Conservation (phyloP, 805 yeast genomes). For the Wickerhamiella azymoides region DNA sequence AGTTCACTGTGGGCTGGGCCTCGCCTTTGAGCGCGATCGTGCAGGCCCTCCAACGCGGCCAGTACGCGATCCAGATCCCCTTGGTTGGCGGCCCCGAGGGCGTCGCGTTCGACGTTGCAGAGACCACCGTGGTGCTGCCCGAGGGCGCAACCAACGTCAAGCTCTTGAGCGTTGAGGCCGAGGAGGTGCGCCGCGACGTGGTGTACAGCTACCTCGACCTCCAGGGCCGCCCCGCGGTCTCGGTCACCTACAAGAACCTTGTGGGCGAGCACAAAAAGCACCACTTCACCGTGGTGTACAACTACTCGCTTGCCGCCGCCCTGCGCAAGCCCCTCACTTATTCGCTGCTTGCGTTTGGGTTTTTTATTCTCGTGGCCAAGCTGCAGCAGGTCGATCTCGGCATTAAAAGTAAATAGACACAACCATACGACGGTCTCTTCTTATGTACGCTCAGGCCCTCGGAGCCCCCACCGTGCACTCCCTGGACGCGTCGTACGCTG, state of each 20-base stretch:
- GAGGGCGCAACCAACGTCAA: conserved; percentile 59
- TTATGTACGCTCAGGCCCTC: no score
- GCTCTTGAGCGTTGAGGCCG: conserved; percentile 41
- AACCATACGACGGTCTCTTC: no score
- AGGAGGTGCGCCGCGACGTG: conserved; percentile 18
- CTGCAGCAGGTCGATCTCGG: background rate
- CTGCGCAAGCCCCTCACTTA: conserved; percentile 46
- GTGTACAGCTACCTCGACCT: conserved; percentile 45
- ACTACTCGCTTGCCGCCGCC: conserved; percentile 39
- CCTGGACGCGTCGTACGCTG: no score
- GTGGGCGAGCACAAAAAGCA: conserved; percentile 52
- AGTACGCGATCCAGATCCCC: conserved; percentile 53
- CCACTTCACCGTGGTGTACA: conserved; percentile 48
- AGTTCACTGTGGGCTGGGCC: conserved; percentile 93
- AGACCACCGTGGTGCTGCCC: conserved; percentile 59
- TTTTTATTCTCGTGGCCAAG: conserved; percentile 30
- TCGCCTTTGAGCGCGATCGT: conserved; percentile 42
- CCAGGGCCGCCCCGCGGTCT: conserved; percentile 64
- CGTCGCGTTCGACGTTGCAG: conserved; percentile 49
- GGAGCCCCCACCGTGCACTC: no score
- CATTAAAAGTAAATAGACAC: background rate
- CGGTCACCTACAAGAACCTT: conserved; percentile 44
- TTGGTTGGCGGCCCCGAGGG: conserved; percentile 58
- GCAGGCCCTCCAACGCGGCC: conserved; percentile 32
- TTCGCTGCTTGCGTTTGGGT: conserved; percentile 37